phyloP scores from a whole-genome alignment of 2,329 filamentous ascomycete species.

The Clonostachys rhizophaga region DNA sequence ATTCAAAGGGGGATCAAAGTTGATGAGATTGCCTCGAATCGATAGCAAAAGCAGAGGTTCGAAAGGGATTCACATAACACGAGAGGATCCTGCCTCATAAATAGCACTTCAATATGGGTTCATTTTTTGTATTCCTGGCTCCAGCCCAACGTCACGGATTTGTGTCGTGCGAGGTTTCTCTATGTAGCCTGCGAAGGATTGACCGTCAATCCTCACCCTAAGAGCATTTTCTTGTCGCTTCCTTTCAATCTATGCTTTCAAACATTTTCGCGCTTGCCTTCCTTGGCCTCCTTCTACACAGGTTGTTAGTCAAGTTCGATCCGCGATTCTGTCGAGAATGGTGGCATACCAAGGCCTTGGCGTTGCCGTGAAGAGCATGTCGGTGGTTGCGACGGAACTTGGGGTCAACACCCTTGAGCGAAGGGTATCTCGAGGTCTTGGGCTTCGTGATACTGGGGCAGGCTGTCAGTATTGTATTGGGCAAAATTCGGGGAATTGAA shows the following conservation, averaged over 20 bases:
- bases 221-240: too few species aligned
- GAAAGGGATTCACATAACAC: too few species aligned
- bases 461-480: neutral
- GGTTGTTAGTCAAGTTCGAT: slow-evolving; percentile 19
- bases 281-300: slow-evolving; percentile 89
- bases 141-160: too few species aligned
- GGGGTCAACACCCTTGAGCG: slow-evolving; percentile 96
- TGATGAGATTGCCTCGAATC: too few species aligned
- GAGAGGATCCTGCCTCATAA: too few species aligned
- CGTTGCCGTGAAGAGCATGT: slow-evolving; percentile 98
- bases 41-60: too few species aligned
- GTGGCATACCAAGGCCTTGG: slow-evolving; percentile 85
- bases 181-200: too few species aligned
- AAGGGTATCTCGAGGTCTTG: slow-evolving; percentile 98
- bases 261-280: slow-evolving; percentile 88
- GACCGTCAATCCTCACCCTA: too few species aligned
- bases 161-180: too few species aligned
- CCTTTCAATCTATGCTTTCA: slow-evolving; percentile 23
- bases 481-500: neutral
- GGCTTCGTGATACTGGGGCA: slow-evolving; percentile 95
- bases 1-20: too few species aligned
- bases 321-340: slow-evolving; percentile 1
- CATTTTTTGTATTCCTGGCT: too few species aligned
- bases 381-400: slow-evolving; percentile 99
- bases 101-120: too few species aligned